Evolutionary conservation across 306 rosid genomes (phyloP).

Genomic region (Dryas octopetala): DNA sequence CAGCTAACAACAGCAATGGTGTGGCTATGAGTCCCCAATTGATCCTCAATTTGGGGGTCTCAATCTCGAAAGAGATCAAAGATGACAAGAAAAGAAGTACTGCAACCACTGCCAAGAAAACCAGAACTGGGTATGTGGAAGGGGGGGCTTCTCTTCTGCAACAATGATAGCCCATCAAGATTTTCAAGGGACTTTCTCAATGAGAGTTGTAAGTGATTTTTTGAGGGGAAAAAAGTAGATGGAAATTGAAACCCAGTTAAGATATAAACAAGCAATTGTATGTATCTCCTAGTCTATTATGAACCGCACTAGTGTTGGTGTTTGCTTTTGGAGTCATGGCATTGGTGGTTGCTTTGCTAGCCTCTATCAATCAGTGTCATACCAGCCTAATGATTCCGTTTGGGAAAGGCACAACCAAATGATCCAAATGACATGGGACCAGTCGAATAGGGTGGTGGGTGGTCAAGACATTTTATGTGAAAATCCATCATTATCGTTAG

Average conservation of each 20-base stretch:
- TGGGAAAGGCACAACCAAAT: neutral
- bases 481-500: neutral
- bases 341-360: constrained; percentile 14
- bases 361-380: constrained; percentile 13
- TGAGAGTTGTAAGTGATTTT: neutral
- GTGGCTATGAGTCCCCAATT: constrained; percentile 39
- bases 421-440: constrained; percentile 10
- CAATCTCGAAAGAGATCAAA: constrained; percentile 16
- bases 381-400: neutral
- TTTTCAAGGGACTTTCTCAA: constrained; percentile 8
- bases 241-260: constrained; percentile 15
- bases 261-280: neutral
- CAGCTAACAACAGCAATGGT: constrained; percentile 41
- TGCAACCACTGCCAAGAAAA: constrained; percentile 50
- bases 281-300: constrained; percentile 3
- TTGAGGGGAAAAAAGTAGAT: neutral
- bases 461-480: neutral
- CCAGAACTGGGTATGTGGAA: constrained; percentile 36
- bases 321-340: constrained; percentile 9
- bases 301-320: constrained; percentile 31
- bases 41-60: constrained; percentile 28
- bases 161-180: constrained; percentile 49
- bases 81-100: constrained; percentile 27
- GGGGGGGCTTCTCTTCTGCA: constrained; percentile 40
- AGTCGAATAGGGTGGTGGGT: neutral